Percentiles rank a stretch among this genome's conserved stretches.
phyloP scores from a whole-genome alignment of 805 yeast species.

The Schwanniomyces polymorphus region DNA sequence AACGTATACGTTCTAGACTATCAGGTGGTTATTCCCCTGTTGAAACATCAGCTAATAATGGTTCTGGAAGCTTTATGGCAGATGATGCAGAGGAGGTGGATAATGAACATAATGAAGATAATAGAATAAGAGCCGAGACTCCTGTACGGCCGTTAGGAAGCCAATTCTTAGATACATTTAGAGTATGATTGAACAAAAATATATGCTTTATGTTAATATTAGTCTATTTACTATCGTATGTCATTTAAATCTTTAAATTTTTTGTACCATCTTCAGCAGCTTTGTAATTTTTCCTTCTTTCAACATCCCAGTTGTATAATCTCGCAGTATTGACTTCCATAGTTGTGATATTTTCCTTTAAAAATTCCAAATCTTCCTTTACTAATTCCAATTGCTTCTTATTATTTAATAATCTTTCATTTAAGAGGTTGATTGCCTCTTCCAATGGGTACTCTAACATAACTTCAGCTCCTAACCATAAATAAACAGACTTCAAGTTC shows the following conservation, averaged over 20 bases:
- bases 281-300: slow-evolving; percentile 58
- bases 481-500: slow-evolving; percentile 58
- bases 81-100: slow-evolving; percentile 16
- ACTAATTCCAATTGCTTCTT: slow-evolving; percentile 57
- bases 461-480: slow-evolving; percentile 98
- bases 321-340: slow-evolving; percentile 98
- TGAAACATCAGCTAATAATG: background rate
- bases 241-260: slow-evolving; percentile 16
- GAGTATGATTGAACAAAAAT: slow-evolving; percentile 29
- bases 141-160: slow-evolving; percentile 62
- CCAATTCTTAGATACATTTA: slow-evolving; percentile 60
- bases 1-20: background rate
- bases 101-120: slow-evolving; percentile 24
- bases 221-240: background rate
- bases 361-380: slow-evolving; percentile 80
- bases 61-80: background rate
- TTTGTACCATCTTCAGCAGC: slow-evolving; percentile 37
- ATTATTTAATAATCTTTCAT: slow-evolving; percentile 62
- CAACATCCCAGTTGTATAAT: slow-evolving; percentile 85
- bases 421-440: slow-evolving; percentile 77
- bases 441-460: slow-evolving; percentile 92
- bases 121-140: slow-evolving; percentile 49
- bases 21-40: slow-evolving; percentile 8
- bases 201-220: background rate
- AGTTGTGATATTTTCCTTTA: slow-evolving; percentile 88